Percentiles rank a stretch among this genome's conserved stretches.
Conservation (phyloP, 441 rosid genomes). For the Biscutella laevigata region DNA sequence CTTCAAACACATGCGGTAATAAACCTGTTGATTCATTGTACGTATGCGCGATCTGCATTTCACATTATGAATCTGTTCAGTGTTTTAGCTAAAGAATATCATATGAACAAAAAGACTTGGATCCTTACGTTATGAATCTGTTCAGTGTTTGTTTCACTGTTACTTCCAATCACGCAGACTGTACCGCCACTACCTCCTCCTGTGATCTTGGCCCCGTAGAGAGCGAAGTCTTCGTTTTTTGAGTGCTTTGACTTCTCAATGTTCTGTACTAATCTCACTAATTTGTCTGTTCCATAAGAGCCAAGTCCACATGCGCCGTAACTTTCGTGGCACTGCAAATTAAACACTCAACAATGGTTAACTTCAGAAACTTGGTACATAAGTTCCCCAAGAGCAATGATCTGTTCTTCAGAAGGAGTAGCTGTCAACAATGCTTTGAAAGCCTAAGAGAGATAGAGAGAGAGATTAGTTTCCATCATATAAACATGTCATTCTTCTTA, state of each 20-base stretch:
- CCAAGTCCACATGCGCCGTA: constrained; percentile 90
- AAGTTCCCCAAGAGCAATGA: constrained; percentile 78
- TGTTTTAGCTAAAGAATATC: not conserved
- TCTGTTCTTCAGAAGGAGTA: constrained; percentile 69
- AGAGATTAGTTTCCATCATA: no score
- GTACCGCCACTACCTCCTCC: constrained; percentile 98
- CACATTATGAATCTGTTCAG: not conserved
- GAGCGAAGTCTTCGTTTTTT: constrained; percentile 43
- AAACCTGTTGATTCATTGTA: constrained; percentile 86
- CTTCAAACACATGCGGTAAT: constrained; percentile 74
- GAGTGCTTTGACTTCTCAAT: constrained; percentile 51
- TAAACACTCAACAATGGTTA: not conserved
- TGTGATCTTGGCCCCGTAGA: constrained; percentile 87
- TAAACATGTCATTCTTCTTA: no score
- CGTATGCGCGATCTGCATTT: constrained; percentile 63
- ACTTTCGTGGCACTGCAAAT: constrained; percentile 78
- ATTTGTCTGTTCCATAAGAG: constrained; percentile 66
- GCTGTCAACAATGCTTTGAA: constrained; percentile 86
- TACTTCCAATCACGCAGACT: constrained; percentile 65
- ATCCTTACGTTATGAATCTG: constrained; percentile 64
- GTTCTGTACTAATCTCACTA: constrained; percentile 63
- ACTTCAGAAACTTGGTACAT: constrained; percentile 50
- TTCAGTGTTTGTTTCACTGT: constrained; percentile 63
- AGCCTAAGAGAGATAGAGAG: constrained; percentile 34
- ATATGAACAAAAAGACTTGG: not conserved